Evolutionary conservation across 768 basidiomycete species (phyloP), one percentile per base, ranked within the genome.

Genomic region (Amanita fuliginea): DNA sequence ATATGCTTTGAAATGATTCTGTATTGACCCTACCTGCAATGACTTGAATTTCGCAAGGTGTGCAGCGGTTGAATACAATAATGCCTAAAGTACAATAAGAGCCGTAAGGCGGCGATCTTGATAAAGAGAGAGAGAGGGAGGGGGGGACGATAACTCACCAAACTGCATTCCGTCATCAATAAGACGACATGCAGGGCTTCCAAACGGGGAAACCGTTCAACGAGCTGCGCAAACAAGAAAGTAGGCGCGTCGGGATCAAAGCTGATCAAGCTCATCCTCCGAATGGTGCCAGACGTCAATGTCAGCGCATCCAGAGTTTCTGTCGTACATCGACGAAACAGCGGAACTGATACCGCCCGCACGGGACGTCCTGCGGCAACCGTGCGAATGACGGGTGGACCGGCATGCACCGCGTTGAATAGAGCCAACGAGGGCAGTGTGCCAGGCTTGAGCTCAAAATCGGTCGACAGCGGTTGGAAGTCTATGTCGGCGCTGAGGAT

Each of bases 171-270:
- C 2, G 73, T 67, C 54, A 74, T 65, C 18, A 81, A 63, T 41
- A 80, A 67, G 8, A 83, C 78, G 26, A 83, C 63, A 56, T 83
- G 80, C 26, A 83, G 60, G 1, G 80, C 78, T 57, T 83, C 78
- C 42, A 84, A 62, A 30, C 66, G 46, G 0, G 73, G 70, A 4
- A 81, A 64, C 4, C 76, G 67, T 39, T 55, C 51, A 8, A 75
- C 68, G 3, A 83, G 65, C 43, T 75, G 72, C 2, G 64, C 53
- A 19, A 83, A 61, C 46, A 83, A 62, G 45, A 65, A 62, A 1
- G 63, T 58, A 10, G 75, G 74, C 0, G 71, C 64, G 1, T 62
- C 57, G 3, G 70, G 62, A 53, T 81, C 80, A 43, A 82, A 76
- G 34, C 75, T 74, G 64, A 81, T 75, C 22, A 81, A 64, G 21